Percentiles rank a stretch among this genome's conserved stretches.
Evolutionary conservation across 2,329 filamentous ascomycete species (phyloP).

Genomic region (Phialophora tarda): DNA sequence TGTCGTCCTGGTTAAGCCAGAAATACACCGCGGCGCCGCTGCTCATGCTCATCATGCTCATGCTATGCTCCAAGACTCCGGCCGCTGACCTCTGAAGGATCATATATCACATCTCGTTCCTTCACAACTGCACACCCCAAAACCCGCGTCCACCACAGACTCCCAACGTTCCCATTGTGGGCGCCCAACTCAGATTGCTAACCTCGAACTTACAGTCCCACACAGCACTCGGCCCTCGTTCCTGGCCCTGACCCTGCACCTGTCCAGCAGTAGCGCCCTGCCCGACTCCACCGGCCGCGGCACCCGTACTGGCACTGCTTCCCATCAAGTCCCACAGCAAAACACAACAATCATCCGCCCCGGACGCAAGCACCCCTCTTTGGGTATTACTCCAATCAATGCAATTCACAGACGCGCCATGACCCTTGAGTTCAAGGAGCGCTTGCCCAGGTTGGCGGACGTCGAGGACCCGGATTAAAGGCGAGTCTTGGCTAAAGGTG

Average conservation of each 20-base stretch:
- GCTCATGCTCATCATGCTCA: neutral
- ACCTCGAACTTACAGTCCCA: slow-evolving; percentile 56
- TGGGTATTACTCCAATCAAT: slow-evolving; percentile 93
- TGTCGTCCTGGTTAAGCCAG: neutral
- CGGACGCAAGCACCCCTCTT: slow-evolving; percentile 86
- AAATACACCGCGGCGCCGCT: neutral
- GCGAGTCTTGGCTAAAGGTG: slow-evolving; percentile 95
- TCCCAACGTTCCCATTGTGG: slow-evolving; percentile 50
- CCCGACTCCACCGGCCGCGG: slow-evolving; percentile 32
- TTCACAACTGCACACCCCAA: slow-evolving; percentile 49
- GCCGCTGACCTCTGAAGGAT: neutral
- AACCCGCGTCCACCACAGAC: slow-evolving; percentile 54
- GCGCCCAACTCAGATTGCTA: slow-evolving; percentile 56
- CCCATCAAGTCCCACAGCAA: slow-evolving; percentile 93
- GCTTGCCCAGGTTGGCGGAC: slow-evolving; percentile 96
- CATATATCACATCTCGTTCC: neutral
- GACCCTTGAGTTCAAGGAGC: slow-evolving; percentile 87
- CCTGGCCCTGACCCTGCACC: slow-evolving; percentile 39
- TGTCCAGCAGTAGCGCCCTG: slow-evolving; percentile 15
- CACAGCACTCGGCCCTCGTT: slow-evolving; percentile 52
- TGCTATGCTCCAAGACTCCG: neutral
- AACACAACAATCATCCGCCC: slow-evolving; percentile 89
- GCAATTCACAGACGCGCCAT: slow-evolving; percentile 83
- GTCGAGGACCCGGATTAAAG: slow-evolving; percentile 90
- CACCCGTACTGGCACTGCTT: slow-evolving; percentile 30